These are phyloP conservation scores for Yarrowia yakushimensis DNA, from an alignment of 805 yeast species.

Conservation along the genomic window DNA sequence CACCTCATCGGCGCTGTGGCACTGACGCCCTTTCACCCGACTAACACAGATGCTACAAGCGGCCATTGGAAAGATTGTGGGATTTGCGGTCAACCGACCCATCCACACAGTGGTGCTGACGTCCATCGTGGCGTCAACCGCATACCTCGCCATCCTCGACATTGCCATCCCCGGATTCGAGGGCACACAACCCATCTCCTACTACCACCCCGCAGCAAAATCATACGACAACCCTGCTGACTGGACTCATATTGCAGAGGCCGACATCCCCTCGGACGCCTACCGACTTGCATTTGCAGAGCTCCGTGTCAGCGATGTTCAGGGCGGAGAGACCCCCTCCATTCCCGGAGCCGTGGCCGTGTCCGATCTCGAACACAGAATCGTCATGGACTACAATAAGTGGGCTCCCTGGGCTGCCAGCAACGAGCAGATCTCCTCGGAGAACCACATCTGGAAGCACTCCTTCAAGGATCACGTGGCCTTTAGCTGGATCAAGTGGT, in stretches of 20 bases:
- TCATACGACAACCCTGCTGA: constrained; percentile 23
- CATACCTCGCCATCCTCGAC: constrained; percentile 62
- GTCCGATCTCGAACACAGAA: constrained; percentile 27
- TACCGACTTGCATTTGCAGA: constrained; percentile 29
- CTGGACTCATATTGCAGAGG: constrained; percentile 20
- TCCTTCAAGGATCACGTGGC: constrained; percentile 28
- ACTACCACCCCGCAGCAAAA: constrained; percentile 29
- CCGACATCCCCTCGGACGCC: constrained; percentile 27
- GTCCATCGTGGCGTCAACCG: constrained; percentile 70
- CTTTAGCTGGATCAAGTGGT: constrained; percentile 40
- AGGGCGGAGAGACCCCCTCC: constrained; percentile 28
- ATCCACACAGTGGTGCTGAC: constrained; percentile 77
- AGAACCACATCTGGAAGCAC: constrained; percentile 29
- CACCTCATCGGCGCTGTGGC: neutral
- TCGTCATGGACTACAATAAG: constrained; percentile 32
- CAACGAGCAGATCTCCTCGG: constrained; percentile 30
- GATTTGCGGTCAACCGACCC: constrained; percentile 61
- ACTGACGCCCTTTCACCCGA: neutral
- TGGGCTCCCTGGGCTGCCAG: constrained; percentile 35
- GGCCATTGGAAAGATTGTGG: constrained; percentile 22
- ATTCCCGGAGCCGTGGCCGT: constrained; percentile 28
- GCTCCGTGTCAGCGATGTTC: constrained; percentile 31
- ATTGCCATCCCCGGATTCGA: constrained; percentile 37
- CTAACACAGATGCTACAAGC: constrained; percentile 26
- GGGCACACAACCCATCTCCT: constrained; percentile 29